Base-by-base conservation (phyloP, 805 yeast species). In the Metschnikowia drakensbergensis region DNA sequence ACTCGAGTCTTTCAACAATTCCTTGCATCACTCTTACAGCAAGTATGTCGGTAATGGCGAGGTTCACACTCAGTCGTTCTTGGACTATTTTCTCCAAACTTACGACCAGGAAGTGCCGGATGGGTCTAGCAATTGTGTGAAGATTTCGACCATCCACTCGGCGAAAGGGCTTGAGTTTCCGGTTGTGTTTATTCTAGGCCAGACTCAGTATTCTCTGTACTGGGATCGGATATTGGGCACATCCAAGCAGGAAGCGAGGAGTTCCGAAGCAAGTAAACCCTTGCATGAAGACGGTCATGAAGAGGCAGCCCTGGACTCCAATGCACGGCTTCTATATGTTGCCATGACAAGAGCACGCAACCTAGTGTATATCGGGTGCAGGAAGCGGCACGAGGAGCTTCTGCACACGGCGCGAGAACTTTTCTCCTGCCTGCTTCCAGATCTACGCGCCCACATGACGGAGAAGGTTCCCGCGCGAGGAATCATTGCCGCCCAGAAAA, bases 131-230 rank as follows among this genome's bases (percentile, higher is more conserved):
- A 66, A 50, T 51, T 62, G 35, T 60, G 71, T 85, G 5, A 81
- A 80, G 44, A 54, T 85, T 1, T 81, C 89, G 0, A 86, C 92
- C 0, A 77, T 86, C 1, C 92, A 86, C 62, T 73, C 87, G 0
- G 81, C 91, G 1, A 86, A 86, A 55, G 92, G 94, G 0, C 62
- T 84, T 4, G 90, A 86, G 52, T 84, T 81, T 55, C 89, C 90
- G 0, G 70, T 84, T 9, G 88, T 83, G 1, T 84, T 85, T 61
- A 55, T 84, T 43, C 47, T 50, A 45, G 57, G 61, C 37, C 54
- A 47, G 40, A 42, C 47, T 4, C 22, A 41, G 23, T 45, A 33
- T 38, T 32, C 36, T 25, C 45, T 52, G 37, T 37, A 45, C n/a
- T 54, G 57, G 57, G 57, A 54, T 32, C 40, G 17, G 5, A 7